Percentiles rank a stretch among this genome's conserved stretches.
Evolutionary conservation across 2,329 filamentous ascomycete genomes (phyloP).

Genomic region (Mycosphaerella sp.): DNA sequence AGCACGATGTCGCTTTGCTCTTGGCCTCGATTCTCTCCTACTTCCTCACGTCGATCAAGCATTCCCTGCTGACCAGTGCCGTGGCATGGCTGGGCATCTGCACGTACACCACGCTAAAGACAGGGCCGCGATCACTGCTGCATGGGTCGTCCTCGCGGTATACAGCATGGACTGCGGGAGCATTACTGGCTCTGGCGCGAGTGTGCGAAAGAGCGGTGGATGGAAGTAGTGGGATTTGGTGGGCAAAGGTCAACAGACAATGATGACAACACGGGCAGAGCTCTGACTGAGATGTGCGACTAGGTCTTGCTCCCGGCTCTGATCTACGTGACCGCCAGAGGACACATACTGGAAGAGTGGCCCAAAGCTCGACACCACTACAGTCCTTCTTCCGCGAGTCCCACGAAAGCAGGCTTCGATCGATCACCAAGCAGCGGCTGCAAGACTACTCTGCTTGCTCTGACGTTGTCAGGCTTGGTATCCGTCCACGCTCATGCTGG

Average conservation of each 20-base stretch:
- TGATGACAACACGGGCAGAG: background rate
- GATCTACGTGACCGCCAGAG: conserved; percentile 19
- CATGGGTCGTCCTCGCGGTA: conserved; percentile 25
- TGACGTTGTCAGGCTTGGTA: conserved; percentile 34
- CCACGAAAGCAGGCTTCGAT: conserved; percentile 15
- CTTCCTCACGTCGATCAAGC: conserved; percentile 14
- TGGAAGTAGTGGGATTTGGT: conserved; percentile 39
- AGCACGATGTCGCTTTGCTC: conserved; percentile 29
- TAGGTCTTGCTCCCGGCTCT: conserved; percentile 29
- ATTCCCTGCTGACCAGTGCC: conserved; percentile 37
- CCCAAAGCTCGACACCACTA: background rate
- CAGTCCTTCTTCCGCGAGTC: conserved; percentile 4
- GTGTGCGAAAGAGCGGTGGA: conserved; percentile 43
- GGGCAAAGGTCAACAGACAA: conserved; percentile 38
- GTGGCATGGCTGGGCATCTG: conserved; percentile 40
- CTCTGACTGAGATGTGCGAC: conserved; percentile 22
- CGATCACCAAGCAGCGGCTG: conserved; percentile 23
- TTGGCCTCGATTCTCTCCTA: conserved; percentile 14
- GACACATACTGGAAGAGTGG: conserved; percentile 16
- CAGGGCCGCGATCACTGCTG: conserved; percentile 25
- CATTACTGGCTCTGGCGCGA: conserved; percentile 37
- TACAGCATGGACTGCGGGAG: conserved; percentile 38
- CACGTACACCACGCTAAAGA: conserved; percentile 30
- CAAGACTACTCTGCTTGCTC: conserved; percentile 28
- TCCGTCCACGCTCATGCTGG: conserved; percentile 33